Percentiles rank a stretch among this genome's conserved stretches.
These are phyloP conservation scores for Lupinus albus DNA, from an alignment of 306 rosid species.

Conservation along the genomic window DNA sequence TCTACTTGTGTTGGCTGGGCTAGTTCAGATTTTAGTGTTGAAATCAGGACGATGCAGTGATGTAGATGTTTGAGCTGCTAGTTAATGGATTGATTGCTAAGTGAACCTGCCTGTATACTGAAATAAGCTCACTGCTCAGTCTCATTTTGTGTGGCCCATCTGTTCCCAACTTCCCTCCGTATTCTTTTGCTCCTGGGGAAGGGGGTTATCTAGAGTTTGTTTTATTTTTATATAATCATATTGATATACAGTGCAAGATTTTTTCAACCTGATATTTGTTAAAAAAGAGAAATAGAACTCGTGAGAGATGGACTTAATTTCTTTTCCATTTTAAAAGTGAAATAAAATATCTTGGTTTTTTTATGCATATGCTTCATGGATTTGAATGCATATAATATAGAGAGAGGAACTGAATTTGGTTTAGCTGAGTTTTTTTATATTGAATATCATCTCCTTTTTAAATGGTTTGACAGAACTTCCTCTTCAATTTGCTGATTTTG, in stretches of 20 bases:
- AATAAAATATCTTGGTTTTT: background rate
- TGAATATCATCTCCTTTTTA: conserved; percentile 19
- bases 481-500: conserved; percentile 94
- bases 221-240: conserved; percentile 9
- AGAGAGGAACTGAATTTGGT: conserved; percentile 4
- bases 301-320: conserved; percentile 12
- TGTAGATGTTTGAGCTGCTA: background rate
- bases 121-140: conserved; percentile 1
- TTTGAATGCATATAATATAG: background rate
- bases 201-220: background rate
- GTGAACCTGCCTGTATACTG: background rate
- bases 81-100: conserved; percentile 8
- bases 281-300: conserved; percentile 9
- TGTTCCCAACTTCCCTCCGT: conserved; percentile 18
- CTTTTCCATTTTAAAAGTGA: background rate
- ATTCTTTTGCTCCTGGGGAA: background rate
- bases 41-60: conserved; percentile 6
- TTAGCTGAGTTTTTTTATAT: background rate
- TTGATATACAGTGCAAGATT: conserved; percentile 10
- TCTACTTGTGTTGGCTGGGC: conserved; percentile 21
- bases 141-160: conserved; percentile 12
- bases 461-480: conserved; percentile 76
- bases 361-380: conserved; percentile 14
- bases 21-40: conserved; percentile 27
- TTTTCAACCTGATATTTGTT: background rate